phyloP scores from a whole-genome alignment of 139 green algal genomes.

The Micractinium sp. region DNA sequence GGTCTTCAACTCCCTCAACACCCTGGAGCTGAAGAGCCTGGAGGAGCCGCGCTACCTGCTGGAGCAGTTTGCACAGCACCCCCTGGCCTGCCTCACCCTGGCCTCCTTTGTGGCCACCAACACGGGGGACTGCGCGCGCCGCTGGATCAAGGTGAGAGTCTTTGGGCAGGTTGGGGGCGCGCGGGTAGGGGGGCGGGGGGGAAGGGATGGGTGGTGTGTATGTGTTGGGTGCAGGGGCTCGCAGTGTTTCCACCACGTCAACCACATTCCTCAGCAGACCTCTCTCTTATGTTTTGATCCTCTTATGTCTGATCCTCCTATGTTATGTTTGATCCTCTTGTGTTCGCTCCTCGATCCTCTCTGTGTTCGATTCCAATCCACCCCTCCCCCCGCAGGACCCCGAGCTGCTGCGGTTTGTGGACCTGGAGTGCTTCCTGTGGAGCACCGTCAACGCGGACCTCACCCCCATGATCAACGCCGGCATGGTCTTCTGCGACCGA shows the following conservation, averaged over 20 bases:
- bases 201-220: not conserved
- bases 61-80: slow-evolving; percentile 71
- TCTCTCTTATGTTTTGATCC: too few species aligned
- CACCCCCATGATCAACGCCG: slow-evolving; percentile 97
- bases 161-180: not conserved
- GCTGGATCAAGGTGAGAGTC: slow-evolving; percentile 46
- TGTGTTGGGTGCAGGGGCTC: too few species aligned
- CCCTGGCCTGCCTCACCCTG: slow-evolving; percentile 85
- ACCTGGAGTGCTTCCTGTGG: slow-evolving; percentile 98
- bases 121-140: slow-evolving; percentile 85
- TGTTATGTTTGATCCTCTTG: too few species aligned
- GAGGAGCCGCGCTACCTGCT: slow-evolving; percentile 95
- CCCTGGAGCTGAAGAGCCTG: slow-evolving; percentile 92
- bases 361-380: too few species aligned
- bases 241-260: too few species aligned
- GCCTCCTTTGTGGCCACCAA: slow-evolving; percentile 85
- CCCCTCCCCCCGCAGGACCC: slow-evolving; percentile 65
- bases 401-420: slow-evolving; percentile 93
- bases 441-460: slow-evolving; percentile 86
- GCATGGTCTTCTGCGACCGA: slow-evolving; percentile 88
- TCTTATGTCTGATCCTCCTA: too few species aligned
- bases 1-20: slow-evolving; percentile 89
- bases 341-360: too few species aligned
- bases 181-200: too few species aligned
- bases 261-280: too few species aligned